These are phyloP conservation scores for Fusarium newnesense DNA, from an alignment of 2,329 filamentous ascomycete genomes.

Conservation along the genomic window DNA sequence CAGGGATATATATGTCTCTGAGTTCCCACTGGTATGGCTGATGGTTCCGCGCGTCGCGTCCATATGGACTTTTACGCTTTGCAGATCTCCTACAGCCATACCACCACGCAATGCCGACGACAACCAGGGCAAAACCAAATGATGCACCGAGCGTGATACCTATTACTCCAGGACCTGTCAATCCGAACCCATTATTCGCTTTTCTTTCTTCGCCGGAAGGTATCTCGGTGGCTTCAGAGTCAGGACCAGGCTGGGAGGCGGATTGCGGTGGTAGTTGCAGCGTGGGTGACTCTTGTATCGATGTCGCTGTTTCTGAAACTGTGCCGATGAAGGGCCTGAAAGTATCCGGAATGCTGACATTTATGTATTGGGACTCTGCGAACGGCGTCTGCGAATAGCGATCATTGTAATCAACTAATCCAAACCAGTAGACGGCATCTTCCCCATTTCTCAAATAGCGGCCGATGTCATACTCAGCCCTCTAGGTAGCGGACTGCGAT, in stretches of 20 bases:
- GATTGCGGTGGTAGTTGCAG: neutral
- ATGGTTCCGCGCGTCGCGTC: too few species aligned
- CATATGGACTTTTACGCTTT: too few species aligned
- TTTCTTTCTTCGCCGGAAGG: rapidly evolving
- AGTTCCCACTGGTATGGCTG: too few species aligned
- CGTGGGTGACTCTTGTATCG: neutral
- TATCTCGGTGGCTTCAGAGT: neutral
- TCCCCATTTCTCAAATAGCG: neutral
- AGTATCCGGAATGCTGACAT: neutral
- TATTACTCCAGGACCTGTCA: neutral
- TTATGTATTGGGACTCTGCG: neutral
- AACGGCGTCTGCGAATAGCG: too few species aligned
- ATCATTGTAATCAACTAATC: too few species aligned
- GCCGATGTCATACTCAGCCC: neutral
- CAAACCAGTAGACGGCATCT: neutral
- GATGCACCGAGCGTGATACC: neutral
- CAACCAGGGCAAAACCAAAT: neutral
- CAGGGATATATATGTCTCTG: neutral
- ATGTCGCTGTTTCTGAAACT: neutral
- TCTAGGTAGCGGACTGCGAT: neutral
- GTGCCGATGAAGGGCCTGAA: too few species aligned
- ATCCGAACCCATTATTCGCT: neutral
- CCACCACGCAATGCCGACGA: neutral
- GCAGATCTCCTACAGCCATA: neutral
- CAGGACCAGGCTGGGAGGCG: neutral